Base-by-base conservation (phyloP, 1,284 basidiomycete species). In the Malassezia nana region DNA sequence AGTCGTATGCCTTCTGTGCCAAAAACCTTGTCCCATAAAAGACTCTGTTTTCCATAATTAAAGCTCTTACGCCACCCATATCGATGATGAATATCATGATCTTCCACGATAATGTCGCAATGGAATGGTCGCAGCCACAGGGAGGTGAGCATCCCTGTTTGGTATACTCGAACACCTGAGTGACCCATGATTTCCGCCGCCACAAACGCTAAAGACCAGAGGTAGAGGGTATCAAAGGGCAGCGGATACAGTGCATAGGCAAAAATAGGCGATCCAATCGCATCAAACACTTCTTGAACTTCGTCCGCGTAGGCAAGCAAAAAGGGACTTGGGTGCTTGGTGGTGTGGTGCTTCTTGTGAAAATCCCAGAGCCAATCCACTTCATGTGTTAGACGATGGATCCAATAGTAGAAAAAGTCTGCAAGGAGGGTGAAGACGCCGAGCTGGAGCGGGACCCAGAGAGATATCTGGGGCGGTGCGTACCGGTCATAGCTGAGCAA, bases 61-160 rank as follows among this genome's bases (percentile, higher is more conserved):
- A 53, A 53, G 8, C 35, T 43, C 55, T 52, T 53, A 20, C 47
- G 64, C 69, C 58, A 69, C 0, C 72, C 72, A 20, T 58, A 51
- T 15, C 72, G 51, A 38, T 74, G 72, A 44, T 75, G 73, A 13
- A 74, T 49, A 38, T 74, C 72, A 39, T 73, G 70, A 46, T 74
- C 72, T 48, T 74, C 73, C 1, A 74, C 30, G 32, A 53, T 55
- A 31, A 73, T 41, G 4, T 72, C 72, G 24, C 56, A 53, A 3
- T 51, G 56, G 16, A 72, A 18, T 13, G 55, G 58, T 4, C 59
- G 44, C 7, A 74, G 48, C 15, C 58, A 18, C 52, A 1, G 63
- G 42, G 15, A 69, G 62, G 42, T 64, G 55, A 31, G 38, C 15
- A 47, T 59, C 50, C 16, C 59, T 20, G 52, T 38, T 31, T 43